These are phyloP conservation scores for Acrocalymma vagum DNA, from an alignment of 2,329 filamentous ascomycete genomes.

Conservation along the genomic window DNA sequence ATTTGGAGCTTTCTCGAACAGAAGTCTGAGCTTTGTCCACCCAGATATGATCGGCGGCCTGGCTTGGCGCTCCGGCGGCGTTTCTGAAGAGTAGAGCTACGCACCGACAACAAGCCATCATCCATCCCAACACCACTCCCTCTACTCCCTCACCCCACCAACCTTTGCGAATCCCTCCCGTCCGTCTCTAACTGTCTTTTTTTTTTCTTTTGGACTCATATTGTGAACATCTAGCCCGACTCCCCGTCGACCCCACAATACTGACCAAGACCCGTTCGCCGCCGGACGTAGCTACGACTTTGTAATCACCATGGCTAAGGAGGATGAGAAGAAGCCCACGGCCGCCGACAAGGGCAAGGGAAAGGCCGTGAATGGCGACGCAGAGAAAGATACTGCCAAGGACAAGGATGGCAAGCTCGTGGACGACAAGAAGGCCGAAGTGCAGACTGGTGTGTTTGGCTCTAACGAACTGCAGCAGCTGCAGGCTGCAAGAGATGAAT, in stretches of 20 bases:
- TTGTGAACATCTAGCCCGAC: constrained; percentile 19
- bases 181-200: constrained; percentile 1
- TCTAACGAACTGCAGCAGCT: constrained; percentile 17
- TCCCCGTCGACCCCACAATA: constrained; percentile 17
- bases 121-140: constrained; percentile 15
- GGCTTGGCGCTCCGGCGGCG: constrained; percentile 26
- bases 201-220: constrained; percentile 4
- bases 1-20: constrained; percentile 37
- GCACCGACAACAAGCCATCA: no score
- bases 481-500: constrained; percentile 22
- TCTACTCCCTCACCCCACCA: constrained; percentile 18
- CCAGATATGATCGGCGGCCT: constrained; percentile 28
- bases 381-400: constrained; percentile 65
- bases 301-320: constrained; percentile 80
- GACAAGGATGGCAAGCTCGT: constrained; percentile 75
- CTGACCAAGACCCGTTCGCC: constrained; percentile 43
- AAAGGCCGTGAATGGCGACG: constrained; percentile 79
- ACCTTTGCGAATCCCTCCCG: constrained; percentile 7
- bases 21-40: constrained; percentile 25
- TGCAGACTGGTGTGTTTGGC: constrained; percentile 62
- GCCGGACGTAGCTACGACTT: constrained; percentile 42
- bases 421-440: constrained; percentile 79
- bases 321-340: constrained; percentile 84
- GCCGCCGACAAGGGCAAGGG: constrained; percentile 94
- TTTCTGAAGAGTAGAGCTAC: no score